Percentiles rank a stretch among this genome's conserved stretches.
Conservation (phyloP, 2,329 filamentous ascomycete genomes). For the Penicillium expansum region DNA sequence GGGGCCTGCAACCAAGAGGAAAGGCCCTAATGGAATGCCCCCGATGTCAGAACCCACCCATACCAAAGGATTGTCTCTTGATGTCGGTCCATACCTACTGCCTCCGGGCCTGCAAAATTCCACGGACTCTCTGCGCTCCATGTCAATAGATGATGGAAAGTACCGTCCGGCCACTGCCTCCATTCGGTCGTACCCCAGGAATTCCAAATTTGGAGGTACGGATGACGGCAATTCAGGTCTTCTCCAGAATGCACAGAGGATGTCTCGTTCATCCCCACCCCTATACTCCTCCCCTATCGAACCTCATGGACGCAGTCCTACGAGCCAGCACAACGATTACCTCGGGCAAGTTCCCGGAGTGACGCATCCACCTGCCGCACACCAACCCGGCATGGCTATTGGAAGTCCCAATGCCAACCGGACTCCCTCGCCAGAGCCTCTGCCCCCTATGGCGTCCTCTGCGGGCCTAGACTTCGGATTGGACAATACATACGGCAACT, state of each 20-base stretch:
- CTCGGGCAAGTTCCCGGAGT: constrained; percentile 13
- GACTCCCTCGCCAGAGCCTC: constrained; percentile 9
- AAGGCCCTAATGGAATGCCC: constrained; percentile 37
- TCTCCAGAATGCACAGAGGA: constrained; percentile 56
- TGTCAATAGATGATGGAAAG: constrained; percentile 80
- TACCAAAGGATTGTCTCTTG: constrained; percentile 56
- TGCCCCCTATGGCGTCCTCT: constrained; percentile 12
- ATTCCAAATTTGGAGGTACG: constrained; percentile 43
- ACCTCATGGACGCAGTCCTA: constrained; percentile 9
- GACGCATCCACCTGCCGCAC: constrained; percentile 8
- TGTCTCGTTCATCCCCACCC: constrained; percentile 55
- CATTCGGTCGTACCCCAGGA: constrained; percentile 36
- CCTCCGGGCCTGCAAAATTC: constrained; percentile 76
- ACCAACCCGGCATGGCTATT: constrained; percentile 13
- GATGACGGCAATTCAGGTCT: constrained; percentile 53
- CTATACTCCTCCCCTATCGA: constrained; percentile 21
- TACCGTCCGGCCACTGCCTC: constrained; percentile 64
- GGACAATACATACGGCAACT: constrained; percentile 3
- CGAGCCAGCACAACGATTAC: constrained; percentile 15
- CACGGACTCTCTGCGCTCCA: constrained; percentile 78
- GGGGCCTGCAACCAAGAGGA: constrained; percentile 38
- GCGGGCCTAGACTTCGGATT: constrained; percentile 23
- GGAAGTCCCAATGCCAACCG: constrained; percentile 14
- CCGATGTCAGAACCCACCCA: constrained; percentile 43
- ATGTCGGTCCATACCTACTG: constrained; percentile 86